phyloP scores from a whole-genome alignment of 768 basidiomycete species.

The Pluteus cervinus region DNA sequence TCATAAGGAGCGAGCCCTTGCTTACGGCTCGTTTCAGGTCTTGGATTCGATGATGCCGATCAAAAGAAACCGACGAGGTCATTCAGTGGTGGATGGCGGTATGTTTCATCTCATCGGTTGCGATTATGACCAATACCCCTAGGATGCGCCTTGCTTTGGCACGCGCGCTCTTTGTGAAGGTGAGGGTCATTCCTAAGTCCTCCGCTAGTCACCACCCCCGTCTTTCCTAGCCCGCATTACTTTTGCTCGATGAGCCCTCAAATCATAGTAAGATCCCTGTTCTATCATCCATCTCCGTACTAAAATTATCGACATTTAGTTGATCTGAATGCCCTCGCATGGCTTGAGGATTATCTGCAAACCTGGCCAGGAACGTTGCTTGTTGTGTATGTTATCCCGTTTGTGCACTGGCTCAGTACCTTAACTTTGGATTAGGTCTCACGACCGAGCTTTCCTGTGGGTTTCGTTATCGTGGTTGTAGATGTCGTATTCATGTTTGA shows the following conservation, averaged over 20 bases:
- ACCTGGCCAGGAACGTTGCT: conserved; percentile 91
- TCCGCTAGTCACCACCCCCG: too few relatives aligned
- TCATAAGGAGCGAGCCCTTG: too few relatives aligned
- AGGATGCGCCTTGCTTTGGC: conserved; percentile 97
- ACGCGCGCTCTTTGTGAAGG: conserved; percentile 94
- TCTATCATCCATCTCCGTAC: neutral
- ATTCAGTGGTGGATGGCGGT: conserved; percentile 97
- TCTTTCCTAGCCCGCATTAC: conserved; percentile 51
- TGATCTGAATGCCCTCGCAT: conserved; percentile 93
- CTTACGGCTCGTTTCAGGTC: conserved; percentile 37
- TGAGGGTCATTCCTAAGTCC: conserved; percentile 21
- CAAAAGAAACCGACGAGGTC: conserved; percentile 78
- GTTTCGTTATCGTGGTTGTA: conserved; percentile 13
- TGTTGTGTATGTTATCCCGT: conserved; percentile 62
- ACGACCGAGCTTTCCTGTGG: conserved; percentile 94
- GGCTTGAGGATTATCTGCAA: conserved; percentile 96
- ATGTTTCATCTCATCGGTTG: conserved; percentile 11
- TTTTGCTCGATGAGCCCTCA: conserved; percentile 90
- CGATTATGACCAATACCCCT: conserved; percentile 3
- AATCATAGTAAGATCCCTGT: conserved; percentile 72
- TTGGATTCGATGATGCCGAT: conserved; percentile 88
- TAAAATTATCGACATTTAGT: conserved; percentile 34
- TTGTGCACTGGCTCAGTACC: conserved; percentile 4
- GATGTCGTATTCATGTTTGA: conserved; percentile 1
- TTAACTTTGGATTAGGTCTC: conserved; percentile 51